Percentiles rank a stretch among this genome's conserved stretches.
These are phyloP conservation scores for Neopestalotiopsis clavispora DNA, from an alignment of 2,329 filamentous ascomycete species.

Conservation along the genomic window DNA sequence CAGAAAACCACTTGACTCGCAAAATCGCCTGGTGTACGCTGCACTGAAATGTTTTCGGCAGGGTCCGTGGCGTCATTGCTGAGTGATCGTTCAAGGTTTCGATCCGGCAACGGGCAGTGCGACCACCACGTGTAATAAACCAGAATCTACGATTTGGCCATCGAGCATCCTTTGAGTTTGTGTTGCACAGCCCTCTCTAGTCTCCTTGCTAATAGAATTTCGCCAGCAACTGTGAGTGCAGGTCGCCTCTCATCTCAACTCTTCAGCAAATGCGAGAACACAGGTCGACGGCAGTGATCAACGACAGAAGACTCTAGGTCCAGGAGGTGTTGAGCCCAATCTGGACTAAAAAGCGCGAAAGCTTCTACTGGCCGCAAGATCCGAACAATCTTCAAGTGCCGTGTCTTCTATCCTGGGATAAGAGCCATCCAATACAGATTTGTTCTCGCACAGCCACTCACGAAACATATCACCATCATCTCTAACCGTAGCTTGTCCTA, in stretches of 20 bases:
- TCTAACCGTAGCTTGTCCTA: not conserved
- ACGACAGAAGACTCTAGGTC: too few species aligned
- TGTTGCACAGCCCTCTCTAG: not conserved
- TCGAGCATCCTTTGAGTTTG: not conserved
- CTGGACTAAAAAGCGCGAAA: too few species aligned
- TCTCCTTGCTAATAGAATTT: not conserved
- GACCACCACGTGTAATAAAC: not conserved
- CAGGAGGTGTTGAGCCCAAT: too few species aligned
- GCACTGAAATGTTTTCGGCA: not conserved
- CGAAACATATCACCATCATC: not conserved
- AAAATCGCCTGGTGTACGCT: not conserved
- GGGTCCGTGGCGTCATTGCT: not conserved
- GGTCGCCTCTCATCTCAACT: too few species aligned
- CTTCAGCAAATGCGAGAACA: too few species aligned
- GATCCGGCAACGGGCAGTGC: slow-evolving; percentile 1
- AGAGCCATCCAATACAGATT: too few species aligned
- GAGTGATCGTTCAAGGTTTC: not conserved
- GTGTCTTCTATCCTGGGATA: too few species aligned
- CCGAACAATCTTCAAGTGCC: too few species aligned
- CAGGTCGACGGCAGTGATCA: too few species aligned
- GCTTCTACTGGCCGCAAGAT: too few species aligned
- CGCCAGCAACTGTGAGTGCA: too few species aligned
- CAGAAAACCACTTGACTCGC: too few species aligned
- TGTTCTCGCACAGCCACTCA: not conserved
- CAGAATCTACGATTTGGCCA: not conserved